A percentile compares a stretch with the other conserved stretches of the same genome.
Evolutionary conservation across 2,329 filamentous ascomycete species (phyloP).

Genomic region (Conoideocrella luteorostrata): DNA sequence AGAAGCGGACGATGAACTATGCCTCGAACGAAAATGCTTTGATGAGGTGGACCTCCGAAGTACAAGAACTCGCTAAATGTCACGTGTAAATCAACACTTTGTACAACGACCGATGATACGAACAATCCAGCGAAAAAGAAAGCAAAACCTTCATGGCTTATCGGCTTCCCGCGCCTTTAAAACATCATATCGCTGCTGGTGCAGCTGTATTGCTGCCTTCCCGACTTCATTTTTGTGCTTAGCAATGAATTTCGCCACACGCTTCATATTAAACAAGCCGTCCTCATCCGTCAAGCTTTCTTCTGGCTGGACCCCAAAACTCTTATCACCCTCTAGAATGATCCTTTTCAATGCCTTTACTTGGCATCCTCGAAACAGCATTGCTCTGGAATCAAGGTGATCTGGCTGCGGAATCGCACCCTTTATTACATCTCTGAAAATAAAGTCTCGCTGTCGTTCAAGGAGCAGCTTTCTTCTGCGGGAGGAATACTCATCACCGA

Average conservation of each 20-base stretch:
- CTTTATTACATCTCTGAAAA: constrained; percentile 43
- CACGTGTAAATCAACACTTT: too few relatives aligned
- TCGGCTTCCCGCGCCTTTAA: background rate
- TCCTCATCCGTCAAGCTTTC: constrained; percentile 24
- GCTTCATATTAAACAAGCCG: constrained; percentile 38
- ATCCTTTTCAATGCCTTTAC: constrained; percentile 43
- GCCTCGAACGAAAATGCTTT: too few relatives aligned
- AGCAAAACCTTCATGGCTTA: background rate
- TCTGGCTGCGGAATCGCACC: constrained; percentile 18
- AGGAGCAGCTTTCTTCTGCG: constrained; percentile 35
- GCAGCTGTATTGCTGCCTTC: constrained; percentile 22
- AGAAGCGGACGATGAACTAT: too few relatives aligned
- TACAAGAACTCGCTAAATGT: too few relatives aligned
- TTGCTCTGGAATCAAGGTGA: constrained; percentile 3
- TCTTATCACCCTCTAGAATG: constrained; percentile 37
- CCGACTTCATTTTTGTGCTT: constrained; percentile 32
- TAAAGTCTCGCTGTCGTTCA: constrained; percentile 31
- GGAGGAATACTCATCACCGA: constrained; percentile 35
- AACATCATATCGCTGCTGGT: constrained; percentile 13
- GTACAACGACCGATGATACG: too few relatives aligned
- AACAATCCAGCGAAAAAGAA: too few relatives aligned
- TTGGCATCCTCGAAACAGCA: background rate
- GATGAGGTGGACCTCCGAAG: too few relatives aligned
- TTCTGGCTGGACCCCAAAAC: constrained; percentile 27
- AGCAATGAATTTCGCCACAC: constrained; percentile 35